phyloP scores from a whole-genome alignment of 2,329 filamentous ascomycete genomes.

The Ceratocystis cacaofunesta region DNA sequence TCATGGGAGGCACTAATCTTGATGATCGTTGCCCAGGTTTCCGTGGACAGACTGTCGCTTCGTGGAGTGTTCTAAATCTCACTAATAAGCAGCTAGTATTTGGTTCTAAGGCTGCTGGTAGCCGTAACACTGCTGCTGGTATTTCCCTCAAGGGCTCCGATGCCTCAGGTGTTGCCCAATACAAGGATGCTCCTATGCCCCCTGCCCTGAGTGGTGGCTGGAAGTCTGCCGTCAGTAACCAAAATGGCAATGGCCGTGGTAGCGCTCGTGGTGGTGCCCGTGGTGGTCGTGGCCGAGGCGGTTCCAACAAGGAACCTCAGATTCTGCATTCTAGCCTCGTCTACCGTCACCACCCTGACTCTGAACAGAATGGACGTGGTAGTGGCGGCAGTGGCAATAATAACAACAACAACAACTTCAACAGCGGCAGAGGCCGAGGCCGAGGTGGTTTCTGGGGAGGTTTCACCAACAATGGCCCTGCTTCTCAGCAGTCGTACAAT shows the following conservation, averaged over 20 bases:
- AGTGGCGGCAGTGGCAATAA: conserved; percentile 16
- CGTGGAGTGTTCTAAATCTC: conserved; percentile 79
- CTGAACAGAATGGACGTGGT: conserved; percentile 17
- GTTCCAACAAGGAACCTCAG: conserved; percentile 20
- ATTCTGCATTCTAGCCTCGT: conserved; percentile 14
- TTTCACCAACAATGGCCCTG: background rate
- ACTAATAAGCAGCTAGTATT: conserved; percentile 67
- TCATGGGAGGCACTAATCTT: conserved; percentile 93
- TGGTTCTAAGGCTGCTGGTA: conserved; percentile 40
- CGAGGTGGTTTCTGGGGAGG: conserved; percentile 21
- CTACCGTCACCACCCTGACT: conserved; percentile 16
- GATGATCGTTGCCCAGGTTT: conserved; percentile 84
- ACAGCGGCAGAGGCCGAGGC: conserved; percentile 19
- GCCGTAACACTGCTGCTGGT: background rate
- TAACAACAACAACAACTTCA: conserved; percentile 20
- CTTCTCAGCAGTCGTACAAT: conserved; percentile 28
- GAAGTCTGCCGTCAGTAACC: conserved; percentile 24
- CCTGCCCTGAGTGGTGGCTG: conserved; percentile 41
- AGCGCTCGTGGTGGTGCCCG: conserved; percentile 21
- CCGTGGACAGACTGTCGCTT: conserved; percentile 80
- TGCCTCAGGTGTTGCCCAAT: conserved; percentile 47
- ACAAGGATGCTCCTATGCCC: conserved; percentile 41
- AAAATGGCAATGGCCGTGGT: conserved; percentile 9
- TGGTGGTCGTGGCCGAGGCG: conserved; percentile 15
- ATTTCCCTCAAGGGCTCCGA: conserved; percentile 26